Base-by-base conservation (phyloP, 805 yeast genomes). In the Pichia deserticola region DNA sequence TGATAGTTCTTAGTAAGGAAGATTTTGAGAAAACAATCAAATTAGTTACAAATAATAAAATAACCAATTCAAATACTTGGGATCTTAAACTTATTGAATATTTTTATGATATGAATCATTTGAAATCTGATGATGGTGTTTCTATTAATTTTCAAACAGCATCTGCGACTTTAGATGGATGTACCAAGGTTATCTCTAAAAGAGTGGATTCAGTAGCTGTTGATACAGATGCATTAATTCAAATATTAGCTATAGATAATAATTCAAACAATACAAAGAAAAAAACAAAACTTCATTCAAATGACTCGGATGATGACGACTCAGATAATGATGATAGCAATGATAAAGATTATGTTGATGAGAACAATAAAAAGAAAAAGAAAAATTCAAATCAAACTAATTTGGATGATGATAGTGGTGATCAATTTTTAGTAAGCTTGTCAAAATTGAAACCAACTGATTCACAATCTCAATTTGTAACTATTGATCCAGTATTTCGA, bases 401-500 rank as follows among this genome's bases (percentile, higher is more conserved):
- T 3, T 75, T 36, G 2, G 50, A 45, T 9, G 39, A 30, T 10
- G 51, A 45, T 15, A 39, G 33, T 5, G 9, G 32, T 6, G 32
- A 30, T 30, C 20, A 20, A 20, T 27, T 36, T 9, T 20, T 40
- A 6, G 32, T 38, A 2, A 28, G 36, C 12, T 20, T 46, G 30
- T 27, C 25, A 7, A 40, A 36, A 15, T 35, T 53, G 35, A 46
- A 44, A 42, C 12, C 37, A 1, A 33, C 41, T 15, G 52, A 49
- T 28, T 40, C 35, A 9, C 52, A 49, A 12, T 6, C 41, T 12
- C 45, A 45, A 32, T 36, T 40, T 38, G 37, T 29, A 8, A 40
- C 44, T 35, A 81, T 84, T 36, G 92, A 86, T 64, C 92, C 92
- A 0, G 68, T 86, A 32, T 86, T 86, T 64, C 84, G 82, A 56